Conservation (phyloP, 352 stramenopile species). For the Lagenidium giganteum region DNA sequence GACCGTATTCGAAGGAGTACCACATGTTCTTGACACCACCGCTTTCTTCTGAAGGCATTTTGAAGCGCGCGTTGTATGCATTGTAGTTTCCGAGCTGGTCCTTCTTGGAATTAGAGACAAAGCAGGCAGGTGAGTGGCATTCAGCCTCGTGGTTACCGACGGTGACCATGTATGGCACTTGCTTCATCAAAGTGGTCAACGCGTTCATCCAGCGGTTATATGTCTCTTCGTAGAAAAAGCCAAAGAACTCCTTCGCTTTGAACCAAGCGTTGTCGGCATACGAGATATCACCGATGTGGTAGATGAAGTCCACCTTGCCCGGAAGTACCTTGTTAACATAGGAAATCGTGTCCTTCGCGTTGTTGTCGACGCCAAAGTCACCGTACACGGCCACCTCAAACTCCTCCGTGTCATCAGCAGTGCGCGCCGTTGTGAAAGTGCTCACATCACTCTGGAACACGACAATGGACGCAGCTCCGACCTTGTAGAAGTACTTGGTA, state of each 20-base stretch:
- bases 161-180: conserved; percentile 61
- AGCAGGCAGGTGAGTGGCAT: conserved; percentile 29
- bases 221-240: conserved; percentile 31
- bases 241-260: conserved; percentile 10
- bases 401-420: not conserved
- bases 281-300: conserved; percentile 33
- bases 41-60: conserved; percentile 38
- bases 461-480: conserved; percentile 4
- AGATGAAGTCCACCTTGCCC: conserved; percentile 22
- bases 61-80: conserved; percentile 45
- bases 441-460: conserved; percentile 6
- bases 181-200: conserved; percentile 24
- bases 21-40: conserved; percentile 43
- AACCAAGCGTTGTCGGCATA: conserved; percentile 34
- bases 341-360: conserved; percentile 7
- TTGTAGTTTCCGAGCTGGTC: conserved; percentile 48
- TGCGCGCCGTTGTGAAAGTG: conserved; percentile 16
- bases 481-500: conserved; percentile 24
- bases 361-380: conserved; percentile 16
- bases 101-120: conserved; percentile 27
- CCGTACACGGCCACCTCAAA: conserved; percentile 18
- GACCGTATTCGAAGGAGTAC: conserved; percentile 40
- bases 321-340: conserved; percentile 18
- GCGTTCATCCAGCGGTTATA: conserved; percentile 68
- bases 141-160: conserved; percentile 68